Base-by-base conservation (phyloP, 768 basidiomycete species). In the Mycena olivaceomarginata region DNA sequence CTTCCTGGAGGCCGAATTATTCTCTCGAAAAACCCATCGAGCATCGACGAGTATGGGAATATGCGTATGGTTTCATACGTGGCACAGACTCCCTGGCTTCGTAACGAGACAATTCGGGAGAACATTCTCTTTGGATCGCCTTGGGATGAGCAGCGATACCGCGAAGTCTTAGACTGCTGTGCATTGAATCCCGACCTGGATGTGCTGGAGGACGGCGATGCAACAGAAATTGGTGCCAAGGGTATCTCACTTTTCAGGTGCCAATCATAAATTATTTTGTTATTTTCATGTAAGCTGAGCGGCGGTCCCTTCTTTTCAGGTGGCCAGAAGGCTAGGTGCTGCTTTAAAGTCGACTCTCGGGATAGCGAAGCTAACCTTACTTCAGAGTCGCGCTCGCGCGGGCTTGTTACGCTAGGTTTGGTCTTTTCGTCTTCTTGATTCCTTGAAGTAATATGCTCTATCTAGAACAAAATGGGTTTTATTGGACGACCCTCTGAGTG, bases 181-280 rank as follows among this genome's bases (percentile, higher is more conserved):
- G 97, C 97, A 0, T 84, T 99, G 67, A 86, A 83, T 37, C 92
- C 94, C 0, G 98, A 99, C 87, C 84, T 99, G 71, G 91, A 94
- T 7, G 91, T 97, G 20, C 85, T 99, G 1, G 96, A 98, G 72
- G 94, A 97, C 80, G 98, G 98, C 0, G 97, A 96, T 39, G 53
- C 85, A 67, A 97, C 96, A 0, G 94, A 96, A 84, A 95, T 97
- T 78, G 96, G 96, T 20, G 93, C 92, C 15, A 88, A 93, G 90
- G 91, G 62, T 16, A 41, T 74, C 9, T 59, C 62, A 9, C 68
- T 77, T 40, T 40, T 77, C 76, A 59, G 57, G 57, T 59, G 43
- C 43, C 11, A 22, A 59, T 2, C 53, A 13, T 31, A 7, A 5
- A 8, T 31, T 31, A 10, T 9, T 10, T 13, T 25, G 6, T 22